These are phyloP conservation scores for Bipolaris gigantea DNA, from an alignment of 2,329 filamentous ascomycete genomes.

Conservation along the genomic window DNA sequence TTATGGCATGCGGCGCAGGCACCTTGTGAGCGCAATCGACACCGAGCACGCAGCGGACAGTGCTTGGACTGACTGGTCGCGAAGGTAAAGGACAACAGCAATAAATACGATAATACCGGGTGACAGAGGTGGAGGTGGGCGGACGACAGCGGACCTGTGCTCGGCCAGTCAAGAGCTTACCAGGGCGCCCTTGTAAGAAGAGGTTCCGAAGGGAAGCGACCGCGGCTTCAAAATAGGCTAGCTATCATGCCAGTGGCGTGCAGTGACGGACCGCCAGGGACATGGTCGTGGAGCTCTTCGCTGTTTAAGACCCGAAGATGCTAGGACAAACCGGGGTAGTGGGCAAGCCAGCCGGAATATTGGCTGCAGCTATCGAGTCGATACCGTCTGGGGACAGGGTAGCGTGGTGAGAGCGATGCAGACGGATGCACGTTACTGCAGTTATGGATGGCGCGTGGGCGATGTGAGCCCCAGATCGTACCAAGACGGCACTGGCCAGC, in stretches of 20 bases:
- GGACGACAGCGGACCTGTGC: conserved; percentile 31
- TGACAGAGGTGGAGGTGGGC: conserved; percentile 28
- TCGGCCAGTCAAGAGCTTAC: conserved; percentile 30
- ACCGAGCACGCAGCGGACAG: conserved; percentile 30
- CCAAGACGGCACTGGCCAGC: conserved; percentile 33
- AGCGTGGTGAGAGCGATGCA: conserved; percentile 36
- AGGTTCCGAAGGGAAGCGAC: conserved; percentile 25
- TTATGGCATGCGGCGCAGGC: conserved; percentile 36
- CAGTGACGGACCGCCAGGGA: conserved; percentile 38
- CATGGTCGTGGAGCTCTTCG: conserved; percentile 42
- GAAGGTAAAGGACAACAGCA: conserved; percentile 36
- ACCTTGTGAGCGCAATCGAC: conserved; percentile 27
- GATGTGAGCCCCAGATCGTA: conserved; percentile 29
- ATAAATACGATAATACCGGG: conserved; percentile 37
- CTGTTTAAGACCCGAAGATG: conserved; percentile 42
- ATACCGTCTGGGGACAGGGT: conserved; percentile 30
- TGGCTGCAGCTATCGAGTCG: conserved; percentile 31
- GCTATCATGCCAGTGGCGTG: conserved; percentile 25
- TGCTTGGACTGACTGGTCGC: conserved; percentile 24
- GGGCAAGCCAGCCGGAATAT: conserved; percentile 33
- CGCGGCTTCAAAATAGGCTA: conserved; percentile 26
- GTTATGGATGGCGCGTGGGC: conserved; percentile 25
- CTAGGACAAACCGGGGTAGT: conserved; percentile 27
- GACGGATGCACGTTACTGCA: conserved; percentile 32
- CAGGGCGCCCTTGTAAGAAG: conserved; percentile 24